A percentile compares a stretch with the other conserved stretches of the same genome.
Conservation (phyloP, 768 basidiomycete species). For the Amanita fuliginea region DNA sequence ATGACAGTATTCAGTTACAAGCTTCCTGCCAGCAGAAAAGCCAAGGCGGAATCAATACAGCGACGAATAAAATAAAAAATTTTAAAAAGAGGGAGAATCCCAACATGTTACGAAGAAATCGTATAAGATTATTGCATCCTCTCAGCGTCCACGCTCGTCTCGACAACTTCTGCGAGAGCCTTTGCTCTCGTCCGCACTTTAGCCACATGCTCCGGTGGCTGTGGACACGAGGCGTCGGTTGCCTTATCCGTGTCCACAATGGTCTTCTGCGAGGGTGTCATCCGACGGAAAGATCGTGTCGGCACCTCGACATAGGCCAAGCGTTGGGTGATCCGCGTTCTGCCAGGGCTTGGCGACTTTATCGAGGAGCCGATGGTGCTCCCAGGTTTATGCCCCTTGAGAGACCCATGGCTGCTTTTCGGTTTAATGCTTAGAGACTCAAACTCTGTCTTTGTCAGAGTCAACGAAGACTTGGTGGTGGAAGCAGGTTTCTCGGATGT, state of each 20-base stretch:
- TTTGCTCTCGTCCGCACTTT: slow-evolving; percentile 1
- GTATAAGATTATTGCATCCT: neutral
- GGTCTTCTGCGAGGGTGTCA: neutral
- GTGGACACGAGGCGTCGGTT: neutral
- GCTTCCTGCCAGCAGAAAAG: neutral
- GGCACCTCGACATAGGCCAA: slow-evolving; percentile 10
- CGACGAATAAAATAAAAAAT: neutral
- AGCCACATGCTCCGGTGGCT: neutral
- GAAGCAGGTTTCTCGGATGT: neutral
- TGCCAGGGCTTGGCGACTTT: slow-evolving; percentile 5
- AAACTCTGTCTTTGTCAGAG: neutral
- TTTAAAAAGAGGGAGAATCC: too few relatives aligned
- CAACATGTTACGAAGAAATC: too few relatives aligned
- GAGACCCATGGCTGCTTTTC: neutral
- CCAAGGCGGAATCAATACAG: neutral
- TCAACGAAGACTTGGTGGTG: neutral
- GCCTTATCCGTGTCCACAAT: neutral
- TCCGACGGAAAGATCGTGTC: slow-evolving; percentile 2
- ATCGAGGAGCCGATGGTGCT: neutral
- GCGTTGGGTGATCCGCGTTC: slow-evolving; percentile 10
- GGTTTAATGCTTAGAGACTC: neutral
- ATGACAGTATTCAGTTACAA: neutral
- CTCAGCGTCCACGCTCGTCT: slow-evolving; percentile 25
- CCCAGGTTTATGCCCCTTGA: neutral
- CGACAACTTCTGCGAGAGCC: slow-evolving; percentile 20